phyloP scores from a whole-genome alignment of 2,329 filamentous ascomycete genomes.

The Capronia epimyces region DNA sequence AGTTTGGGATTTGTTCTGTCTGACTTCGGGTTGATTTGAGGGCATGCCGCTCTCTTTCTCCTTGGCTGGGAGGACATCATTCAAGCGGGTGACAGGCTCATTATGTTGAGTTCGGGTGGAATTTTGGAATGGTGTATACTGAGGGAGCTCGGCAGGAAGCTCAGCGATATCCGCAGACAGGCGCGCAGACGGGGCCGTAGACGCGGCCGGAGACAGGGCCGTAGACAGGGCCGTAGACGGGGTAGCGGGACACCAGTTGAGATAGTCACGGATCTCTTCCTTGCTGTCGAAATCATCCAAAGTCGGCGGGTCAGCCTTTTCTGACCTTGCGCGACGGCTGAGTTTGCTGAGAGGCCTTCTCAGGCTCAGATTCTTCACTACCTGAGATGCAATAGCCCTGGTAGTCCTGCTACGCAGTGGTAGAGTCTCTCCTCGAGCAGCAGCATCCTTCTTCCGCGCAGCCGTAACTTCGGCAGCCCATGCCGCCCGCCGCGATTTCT shows the following conservation, averaged over 20 bases:
- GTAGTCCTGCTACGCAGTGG: slow-evolving; percentile 15
- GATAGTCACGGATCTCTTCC: slow-evolving; percentile 20
- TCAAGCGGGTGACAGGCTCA: slow-evolving; percentile 10
- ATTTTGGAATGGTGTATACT: slow-evolving; percentile 25
- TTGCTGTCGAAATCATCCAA: slow-evolving; percentile 25
- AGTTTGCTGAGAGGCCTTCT: slow-evolving; percentile 13
- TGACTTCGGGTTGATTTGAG: neutral
- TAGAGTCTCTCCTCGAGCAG: slow-evolving; percentile 8
- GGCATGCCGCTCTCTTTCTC: slow-evolving; percentile 4
- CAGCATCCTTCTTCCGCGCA: slow-evolving; percentile 7
- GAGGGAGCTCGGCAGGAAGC: slow-evolving; percentile 23
- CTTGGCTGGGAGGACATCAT: slow-evolving; percentile 8
- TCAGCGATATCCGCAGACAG: slow-evolving; percentile 13
- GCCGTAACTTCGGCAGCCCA: slow-evolving; percentile 15
- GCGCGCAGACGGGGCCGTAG: neutral
- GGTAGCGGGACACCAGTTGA: slow-evolving; percentile 3
- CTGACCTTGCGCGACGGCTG: slow-evolving; percentile 10
- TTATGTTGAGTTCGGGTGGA: slow-evolving; percentile 19
- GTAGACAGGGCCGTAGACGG: no score
- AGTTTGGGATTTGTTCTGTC: slow-evolving; percentile 1
- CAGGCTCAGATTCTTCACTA: slow-evolving; percentile 22
- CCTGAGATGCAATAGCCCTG: slow-evolving; percentile 21
- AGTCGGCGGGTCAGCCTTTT: slow-evolving; percentile 16
- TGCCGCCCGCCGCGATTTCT: slow-evolving; percentile 11
- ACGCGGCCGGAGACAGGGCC: slow-evolving; percentile 8